A percentile compares a stretch with the other conserved stretches of the same genome.
These are phyloP conservation scores for Cordyceps sp. DNA, from an alignment of 2,329 filamentous ascomycete species.

Conservation along the genomic window DNA sequence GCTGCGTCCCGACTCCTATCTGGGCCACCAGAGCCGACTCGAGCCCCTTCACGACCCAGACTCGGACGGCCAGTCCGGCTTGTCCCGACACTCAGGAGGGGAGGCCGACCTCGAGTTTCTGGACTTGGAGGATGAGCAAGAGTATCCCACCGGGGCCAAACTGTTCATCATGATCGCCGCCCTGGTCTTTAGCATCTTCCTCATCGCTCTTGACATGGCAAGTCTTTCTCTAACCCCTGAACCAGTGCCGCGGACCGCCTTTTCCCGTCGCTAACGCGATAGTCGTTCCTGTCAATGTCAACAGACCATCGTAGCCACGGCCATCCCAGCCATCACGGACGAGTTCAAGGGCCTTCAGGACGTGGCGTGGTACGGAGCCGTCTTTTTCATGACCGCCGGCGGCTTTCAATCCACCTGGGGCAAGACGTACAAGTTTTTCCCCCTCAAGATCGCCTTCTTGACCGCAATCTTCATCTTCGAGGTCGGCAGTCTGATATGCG, in stretches of 20 bases:
- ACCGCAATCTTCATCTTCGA: constrained; percentile 21
- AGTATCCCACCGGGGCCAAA: not conserved
- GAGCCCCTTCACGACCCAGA: not conserved
- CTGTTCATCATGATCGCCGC: not conserved
- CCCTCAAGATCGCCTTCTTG: constrained; percentile 19
- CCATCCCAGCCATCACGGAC: constrained; percentile 24
- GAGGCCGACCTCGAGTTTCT: not conserved
- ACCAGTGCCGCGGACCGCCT: no score
- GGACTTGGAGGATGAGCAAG: not conserved
- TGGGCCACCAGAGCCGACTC: no score
- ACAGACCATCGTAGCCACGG: constrained; percentile 23
- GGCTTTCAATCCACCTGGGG: constrained; percentile 8
- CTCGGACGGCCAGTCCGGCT: not conserved
- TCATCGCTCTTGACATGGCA: constrained; percentile 1
- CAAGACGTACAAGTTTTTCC: constrained; percentile 19
- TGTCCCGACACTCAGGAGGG: not conserved
- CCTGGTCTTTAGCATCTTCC: constrained; percentile 1
- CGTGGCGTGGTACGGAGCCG: constrained; percentile 31
- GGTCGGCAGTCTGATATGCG: constrained; percentile 23
- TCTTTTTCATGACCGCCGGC: constrained; percentile 17
- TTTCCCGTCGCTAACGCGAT: no score
- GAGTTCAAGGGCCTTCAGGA: constrained; percentile 20
- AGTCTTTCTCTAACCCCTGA: not conserved
- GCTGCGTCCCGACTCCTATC: not conserved
- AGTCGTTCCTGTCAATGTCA: not conserved